phyloP scores from a whole-genome alignment of 2,329 filamentous ascomycete species.

The Diaporthe amygdali region DNA sequence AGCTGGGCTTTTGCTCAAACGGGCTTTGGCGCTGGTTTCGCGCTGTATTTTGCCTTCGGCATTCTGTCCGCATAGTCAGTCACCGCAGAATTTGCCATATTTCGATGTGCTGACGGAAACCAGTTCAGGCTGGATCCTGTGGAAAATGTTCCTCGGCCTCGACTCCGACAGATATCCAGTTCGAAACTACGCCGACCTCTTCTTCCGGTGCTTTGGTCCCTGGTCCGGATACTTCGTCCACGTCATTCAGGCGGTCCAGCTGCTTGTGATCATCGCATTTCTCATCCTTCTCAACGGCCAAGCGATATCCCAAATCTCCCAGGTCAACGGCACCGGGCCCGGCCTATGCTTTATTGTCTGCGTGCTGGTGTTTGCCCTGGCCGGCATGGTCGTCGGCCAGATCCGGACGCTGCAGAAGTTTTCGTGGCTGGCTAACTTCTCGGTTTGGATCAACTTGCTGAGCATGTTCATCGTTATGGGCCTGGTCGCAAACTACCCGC shows the following conservation, averaged over 20 bases:
- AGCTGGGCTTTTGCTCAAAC: conserved; percentile 23
- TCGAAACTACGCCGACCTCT: conserved; percentile 52
- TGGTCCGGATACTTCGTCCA: conserved; percentile 52
- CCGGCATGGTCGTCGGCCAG: conserved; percentile 59
- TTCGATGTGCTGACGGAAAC: neutral
- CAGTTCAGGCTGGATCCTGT: conserved; percentile 50
- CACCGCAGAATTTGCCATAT: rapidly evolving
- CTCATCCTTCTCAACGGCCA: conserved; percentile 60
- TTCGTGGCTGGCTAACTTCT: conserved; percentile 59
- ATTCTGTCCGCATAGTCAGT: conserved; percentile 16
- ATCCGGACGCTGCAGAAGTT: conserved; percentile 60
- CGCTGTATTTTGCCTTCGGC: conserved; percentile 17
- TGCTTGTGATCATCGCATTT: conserved; percentile 55
- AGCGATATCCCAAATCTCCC: conserved; percentile 51
- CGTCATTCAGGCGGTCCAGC: conserved; percentile 50
- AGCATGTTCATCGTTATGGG: conserved; percentile 63
- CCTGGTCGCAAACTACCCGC: conserved; percentile 52
- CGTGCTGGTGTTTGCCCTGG: conserved; percentile 53
- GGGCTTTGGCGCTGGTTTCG: conserved; percentile 21
- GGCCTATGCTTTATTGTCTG: conserved; percentile 60
- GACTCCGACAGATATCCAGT: conserved; percentile 53
- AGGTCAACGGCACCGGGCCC: conserved; percentile 29
- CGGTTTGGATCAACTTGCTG: conserved; percentile 61
- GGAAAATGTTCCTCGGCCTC: conserved; percentile 48
- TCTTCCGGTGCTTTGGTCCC: conserved; percentile 52